phyloP scores from a whole-genome alignment of 345 rosid genomes.

The Noccaea bulbosa region DNA sequence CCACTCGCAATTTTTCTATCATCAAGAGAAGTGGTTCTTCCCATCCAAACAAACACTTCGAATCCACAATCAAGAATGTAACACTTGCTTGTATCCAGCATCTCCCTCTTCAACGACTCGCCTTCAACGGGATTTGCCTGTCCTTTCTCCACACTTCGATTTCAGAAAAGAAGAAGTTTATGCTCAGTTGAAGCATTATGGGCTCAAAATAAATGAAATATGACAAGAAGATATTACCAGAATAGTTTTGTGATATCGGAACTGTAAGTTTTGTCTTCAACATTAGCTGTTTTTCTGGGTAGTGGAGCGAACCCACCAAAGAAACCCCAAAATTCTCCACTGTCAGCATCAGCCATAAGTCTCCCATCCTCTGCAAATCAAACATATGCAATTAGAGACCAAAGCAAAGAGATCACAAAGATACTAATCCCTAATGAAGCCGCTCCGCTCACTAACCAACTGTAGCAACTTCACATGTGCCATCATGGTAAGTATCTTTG shows the following conservation, averaged over 20 bases:
- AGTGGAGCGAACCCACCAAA: conserved; percentile 99
- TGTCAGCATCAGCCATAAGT: conserved; percentile 97
- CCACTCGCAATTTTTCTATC: conserved; percentile 48
- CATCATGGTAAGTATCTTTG: conserved; percentile 93
- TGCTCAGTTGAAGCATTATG: conserved; percentile 32
- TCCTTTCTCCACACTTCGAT: conserved; percentile 78
- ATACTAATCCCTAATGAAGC: conserved; percentile 23
- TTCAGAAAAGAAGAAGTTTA: conserved; percentile 38
- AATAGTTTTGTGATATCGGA: conserved; percentile 58
- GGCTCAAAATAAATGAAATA: conserved; percentile 12
- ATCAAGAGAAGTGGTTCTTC: conserved; percentile 48
- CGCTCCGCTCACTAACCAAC: conserved; percentile 67
- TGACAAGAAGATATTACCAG: conserved; percentile 52
- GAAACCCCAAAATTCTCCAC: conserved; percentile 96
- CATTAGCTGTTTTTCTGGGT: conserved; percentile 70
- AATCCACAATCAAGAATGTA: conserved; percentile 49
- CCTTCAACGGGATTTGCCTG: conserved; percentile 69
- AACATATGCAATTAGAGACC: conserved; percentile 34
- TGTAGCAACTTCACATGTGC: conserved; percentile 91
- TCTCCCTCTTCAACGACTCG: conserved; percentile 74
- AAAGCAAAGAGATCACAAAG: conserved; percentile 14
- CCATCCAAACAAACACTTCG: conserved; percentile 51
- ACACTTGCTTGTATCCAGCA: conserved; percentile 80
- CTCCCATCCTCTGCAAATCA: conserved; percentile 84
- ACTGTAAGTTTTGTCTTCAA: conserved; percentile 54